A percentile compares a stretch with the other conserved stretches of the same genome.
These are phyloP conservation scores for Pilasporangium apinafurcum DNA, from an alignment of 352 stramenopile genomes.

Conservation along the genomic window DNA sequence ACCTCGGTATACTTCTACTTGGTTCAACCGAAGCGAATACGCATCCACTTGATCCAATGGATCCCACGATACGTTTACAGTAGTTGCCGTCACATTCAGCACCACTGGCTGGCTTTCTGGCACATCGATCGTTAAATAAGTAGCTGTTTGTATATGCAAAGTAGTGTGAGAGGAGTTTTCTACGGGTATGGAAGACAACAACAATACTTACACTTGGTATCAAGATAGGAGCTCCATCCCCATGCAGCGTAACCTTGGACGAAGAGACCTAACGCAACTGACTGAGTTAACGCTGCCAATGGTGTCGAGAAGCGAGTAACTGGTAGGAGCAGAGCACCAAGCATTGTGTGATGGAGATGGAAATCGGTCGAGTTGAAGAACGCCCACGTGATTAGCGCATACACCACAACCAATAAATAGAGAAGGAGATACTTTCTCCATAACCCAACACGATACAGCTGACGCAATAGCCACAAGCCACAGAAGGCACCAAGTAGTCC, in stretches of 20 bases:
- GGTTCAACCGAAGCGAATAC: conserved; percentile 73
- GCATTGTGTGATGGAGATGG: conserved; percentile 73
- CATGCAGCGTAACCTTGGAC: conserved; percentile 72
- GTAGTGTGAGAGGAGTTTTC: not conserved
- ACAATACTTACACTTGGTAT: conserved; percentile 41
- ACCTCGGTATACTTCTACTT: conserved; percentile 67
- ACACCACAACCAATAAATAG: conserved; percentile 24
- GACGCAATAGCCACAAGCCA: conserved; percentile 25
- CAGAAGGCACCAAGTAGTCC: conserved; percentile 20
- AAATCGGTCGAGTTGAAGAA: conserved; percentile 58
- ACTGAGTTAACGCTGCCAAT: conserved; percentile 47
- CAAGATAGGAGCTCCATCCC: conserved; percentile 68
- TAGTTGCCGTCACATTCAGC: conserved; percentile 31
- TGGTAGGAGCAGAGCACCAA: conserved; percentile 55
- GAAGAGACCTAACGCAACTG: conserved; percentile 44
- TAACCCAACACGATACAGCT: conserved; percentile 29
- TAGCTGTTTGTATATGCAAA: too few species aligned
- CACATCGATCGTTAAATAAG: conserved; percentile 51
- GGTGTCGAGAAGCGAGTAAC: conserved; percentile 60
- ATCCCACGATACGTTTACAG: conserved; percentile 43
- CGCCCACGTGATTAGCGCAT: conserved; percentile 37
- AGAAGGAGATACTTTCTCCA: conserved; percentile 28
- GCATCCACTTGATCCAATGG: conserved; percentile 37
- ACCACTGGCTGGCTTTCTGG: conserved; percentile 16
- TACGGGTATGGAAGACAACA: not conserved